A percentile compares a stretch with the other conserved stretches of the same genome.
phyloP scores from a whole-genome alignment of 2,329 filamentous ascomycete genomes.

The Grosmannia clavigera region DNA sequence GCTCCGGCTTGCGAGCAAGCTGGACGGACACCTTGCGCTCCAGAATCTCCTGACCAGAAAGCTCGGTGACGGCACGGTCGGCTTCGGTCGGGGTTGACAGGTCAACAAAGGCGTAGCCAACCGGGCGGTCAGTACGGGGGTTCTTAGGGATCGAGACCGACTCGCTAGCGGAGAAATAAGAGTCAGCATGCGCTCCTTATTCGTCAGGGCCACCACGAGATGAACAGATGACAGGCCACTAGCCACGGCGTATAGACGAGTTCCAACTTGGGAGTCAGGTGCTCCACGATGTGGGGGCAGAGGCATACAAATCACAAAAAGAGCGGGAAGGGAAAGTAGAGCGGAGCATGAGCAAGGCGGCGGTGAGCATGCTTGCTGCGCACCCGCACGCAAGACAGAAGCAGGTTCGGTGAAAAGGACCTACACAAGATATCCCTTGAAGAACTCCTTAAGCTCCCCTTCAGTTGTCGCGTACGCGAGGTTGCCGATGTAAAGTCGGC shows the following conservation, averaged over 20 bases:
- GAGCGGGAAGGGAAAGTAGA: background rate
- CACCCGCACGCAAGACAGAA: background rate
- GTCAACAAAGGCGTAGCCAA: conserved; percentile 98
- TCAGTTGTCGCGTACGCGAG: conserved; percentile 99
- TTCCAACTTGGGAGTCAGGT: background rate
- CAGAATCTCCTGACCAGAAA: conserved; percentile 94
- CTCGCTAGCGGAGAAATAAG: conserved; percentile 49
- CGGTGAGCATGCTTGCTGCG: background rate
- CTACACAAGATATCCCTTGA: conserved; percentile 99
- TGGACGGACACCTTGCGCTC: conserved; percentile 99
- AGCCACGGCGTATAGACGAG: background rate
- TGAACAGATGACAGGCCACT: background rate
- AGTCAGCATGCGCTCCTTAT: conserved; percentile 20
- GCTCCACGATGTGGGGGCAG: background rate
- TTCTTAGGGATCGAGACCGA: conserved; percentile 99
- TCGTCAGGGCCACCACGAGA: background rate
- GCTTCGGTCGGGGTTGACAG: conserved; percentile 90
- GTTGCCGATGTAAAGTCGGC: conserved; percentile 99
- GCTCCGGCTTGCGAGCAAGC: conserved; percentile 93
- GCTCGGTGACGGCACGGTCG: conserved; percentile 85
- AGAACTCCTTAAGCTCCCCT: conserved; percentile 99
- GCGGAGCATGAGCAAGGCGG: background rate
- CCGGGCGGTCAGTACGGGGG: conserved; percentile 93
- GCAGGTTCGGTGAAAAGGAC: conserved; percentile 26
- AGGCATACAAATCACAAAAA: background rate